These are phyloP conservation scores for Calamus simplicifolius DNA, from an alignment of 176 grass and related monocot species.

Conservation along the genomic window DNA sequence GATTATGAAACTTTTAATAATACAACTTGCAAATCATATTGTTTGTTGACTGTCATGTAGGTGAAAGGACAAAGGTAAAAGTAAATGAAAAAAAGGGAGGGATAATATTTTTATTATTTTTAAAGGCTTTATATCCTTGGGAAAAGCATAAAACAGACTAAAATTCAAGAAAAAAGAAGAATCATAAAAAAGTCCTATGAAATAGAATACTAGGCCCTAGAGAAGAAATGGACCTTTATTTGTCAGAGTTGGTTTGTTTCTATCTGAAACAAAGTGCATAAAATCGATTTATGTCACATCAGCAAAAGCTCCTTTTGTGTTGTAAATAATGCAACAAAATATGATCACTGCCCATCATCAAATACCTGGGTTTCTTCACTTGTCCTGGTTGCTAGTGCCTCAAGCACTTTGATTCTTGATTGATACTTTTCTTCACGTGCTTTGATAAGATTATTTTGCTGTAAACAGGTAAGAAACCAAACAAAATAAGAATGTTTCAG, in stretches of 20 bases:
- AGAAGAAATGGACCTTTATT: neutral
- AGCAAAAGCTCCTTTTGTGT: too few relatives aligned
- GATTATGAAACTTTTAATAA: too few relatives aligned
- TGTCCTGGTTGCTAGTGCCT: constrained; percentile 16
- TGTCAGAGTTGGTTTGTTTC: neutral
- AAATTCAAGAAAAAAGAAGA: neutral
- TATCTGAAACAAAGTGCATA: constrained; percentile 2
- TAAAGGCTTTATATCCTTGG: too few relatives aligned
- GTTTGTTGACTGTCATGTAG: too few relatives aligned
- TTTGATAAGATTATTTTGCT: constrained; percentile 33
- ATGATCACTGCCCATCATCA: too few relatives aligned
- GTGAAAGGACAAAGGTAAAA: too few relatives aligned
- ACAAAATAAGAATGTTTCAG: neutral
- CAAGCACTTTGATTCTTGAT: constrained; percentile 28
- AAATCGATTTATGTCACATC: neutral
- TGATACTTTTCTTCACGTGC: constrained; percentile 29
- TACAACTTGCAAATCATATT: too few relatives aligned
- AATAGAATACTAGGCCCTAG: neutral
- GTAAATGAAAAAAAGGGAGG: too few relatives aligned
- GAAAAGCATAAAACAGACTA: constrained; percentile 1
- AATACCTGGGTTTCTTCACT: constrained; percentile 20
- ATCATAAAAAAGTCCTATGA: neutral
- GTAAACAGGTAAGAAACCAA: constrained; percentile 1
- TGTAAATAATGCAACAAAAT: too few relatives aligned
- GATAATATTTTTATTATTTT: too few relatives aligned